A percentile compares a stretch with the other conserved stretches of the same genome.
phyloP scores from a whole-genome alignment of 1,284 basidiomycete species.

The Mycena citricolor region DNA sequence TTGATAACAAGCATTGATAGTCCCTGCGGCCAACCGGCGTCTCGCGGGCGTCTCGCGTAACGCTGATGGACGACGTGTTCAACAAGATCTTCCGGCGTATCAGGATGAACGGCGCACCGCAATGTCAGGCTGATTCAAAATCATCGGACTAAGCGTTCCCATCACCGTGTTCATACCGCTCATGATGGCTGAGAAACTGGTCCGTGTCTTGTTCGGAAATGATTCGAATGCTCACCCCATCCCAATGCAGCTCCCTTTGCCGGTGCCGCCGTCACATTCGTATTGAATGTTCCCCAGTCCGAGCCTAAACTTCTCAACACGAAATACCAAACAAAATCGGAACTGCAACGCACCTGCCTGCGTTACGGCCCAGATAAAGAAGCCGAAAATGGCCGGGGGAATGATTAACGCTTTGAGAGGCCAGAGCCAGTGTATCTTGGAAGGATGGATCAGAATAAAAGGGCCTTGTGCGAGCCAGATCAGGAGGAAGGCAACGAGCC shows the following conservation, averaged over 20 bases:
- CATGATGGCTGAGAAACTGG: conserved; percentile 8
- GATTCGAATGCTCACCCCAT: conserved; percentile 11
- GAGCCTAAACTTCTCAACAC: conserved; percentile 7
- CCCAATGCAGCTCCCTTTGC: conserved; percentile 15
- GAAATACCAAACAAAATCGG: neutral
- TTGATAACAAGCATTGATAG: conserved; percentile 20
- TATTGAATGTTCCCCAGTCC: conserved; percentile 19
- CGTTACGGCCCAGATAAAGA: conserved; percentile 21
- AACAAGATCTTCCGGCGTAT: neutral
- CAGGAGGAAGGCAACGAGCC: conserved; percentile 19
- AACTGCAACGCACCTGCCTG: conserved; percentile 14
- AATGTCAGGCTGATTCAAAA: conserved; percentile 20
- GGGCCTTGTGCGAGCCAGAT: conserved; percentile 15
- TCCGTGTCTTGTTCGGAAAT: neutral
- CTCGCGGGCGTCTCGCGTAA: conserved; percentile 17
- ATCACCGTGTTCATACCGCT: conserved; percentile 20
- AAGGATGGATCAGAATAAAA: conserved; percentile 20
- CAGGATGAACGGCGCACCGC: conserved; percentile 5
- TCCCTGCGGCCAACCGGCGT: conserved; percentile 23
- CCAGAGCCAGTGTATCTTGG: conserved; percentile 21
- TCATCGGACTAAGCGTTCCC: conserved; percentile 22
- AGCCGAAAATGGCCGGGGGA: conserved; percentile 19
- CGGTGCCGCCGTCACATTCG: conserved; percentile 15
- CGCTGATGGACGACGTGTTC: conserved; percentile 10
- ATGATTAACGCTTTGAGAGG: conserved; percentile 18